Evolutionary conservation across 1,284 basidiomycete genomes (phyloP), one percentile per base, ranked within the genome.

Genomic region (Trametes hirsuta): DNA sequence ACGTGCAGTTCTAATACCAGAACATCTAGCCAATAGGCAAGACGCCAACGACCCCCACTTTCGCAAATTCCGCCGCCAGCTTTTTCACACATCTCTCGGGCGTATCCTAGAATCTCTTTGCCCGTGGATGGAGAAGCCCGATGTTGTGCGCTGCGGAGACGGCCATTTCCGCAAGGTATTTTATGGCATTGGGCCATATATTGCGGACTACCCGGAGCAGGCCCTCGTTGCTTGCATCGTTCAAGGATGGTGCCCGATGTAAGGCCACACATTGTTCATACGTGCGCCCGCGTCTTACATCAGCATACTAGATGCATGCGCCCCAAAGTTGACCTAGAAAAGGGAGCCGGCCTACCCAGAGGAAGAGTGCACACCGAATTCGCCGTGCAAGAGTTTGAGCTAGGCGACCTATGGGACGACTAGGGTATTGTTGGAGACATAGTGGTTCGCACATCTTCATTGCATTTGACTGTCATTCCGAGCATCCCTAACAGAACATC

Each of bases 121-220:
- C 12, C 59, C 64, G 0, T 55, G 22, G 9, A 73, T 73, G 67
- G 59, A 57, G 21, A 59, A 25, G 0, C 69, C 68, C 8, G 64
- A 70, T 15, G 51, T 72, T 1, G 50, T 63, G 0, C 58, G 48
- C 11, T 74, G 72, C 49, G 22, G 58, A 0, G 71, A 74, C 47
- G 66, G 64, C 8, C 67, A 73, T 39, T 72, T 60, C 53, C 54
- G 63, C 3, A 48, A 53, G 3, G 59, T 58, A 0, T 66, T 74
- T 2, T 72, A 66, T 50, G 64, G 67, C 5, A 45, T 74, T 37
- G 72, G 71, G 2, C 68, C 70, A 1, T 72, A 71, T 51, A 72
- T 74, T 18, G 67, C 71, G 4, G 72, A 74, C 42, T 74, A 74
- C 52, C 71, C 70, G 1, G 71, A 74, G 49, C 73, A 74, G 56